Base-by-base conservation (phyloP, 2,329 filamentous ascomycete species). In the Claviceps sp. region DNA sequence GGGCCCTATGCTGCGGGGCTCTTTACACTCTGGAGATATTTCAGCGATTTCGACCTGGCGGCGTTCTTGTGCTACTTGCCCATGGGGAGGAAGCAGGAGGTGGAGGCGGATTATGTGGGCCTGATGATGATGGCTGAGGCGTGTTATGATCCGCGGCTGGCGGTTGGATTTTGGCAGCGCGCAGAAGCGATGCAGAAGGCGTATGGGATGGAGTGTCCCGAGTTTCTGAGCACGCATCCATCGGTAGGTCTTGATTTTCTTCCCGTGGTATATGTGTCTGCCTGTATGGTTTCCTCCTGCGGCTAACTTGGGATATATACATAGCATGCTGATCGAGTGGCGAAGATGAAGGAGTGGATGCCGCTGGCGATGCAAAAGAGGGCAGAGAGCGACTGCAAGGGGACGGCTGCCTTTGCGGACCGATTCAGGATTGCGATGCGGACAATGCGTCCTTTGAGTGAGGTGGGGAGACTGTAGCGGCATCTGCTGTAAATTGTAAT, bases 101-200 rank as follows among this genome's bases (percentile, higher is more conserved):
- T 74, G 48, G 86, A 91, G 69, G 87, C 87, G 0, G 87, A 91
- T 61, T 87, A 86, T 60, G 88, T 90, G 47, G 87, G 87, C 0
- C 66, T 90, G 37, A 80, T 90, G 76, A 85, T 90, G 76, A 90
- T 90, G 84, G 80, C 85, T 0, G 79, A 87, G 67, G 84, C 82
- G 26, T 90, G 87, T 68, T 90, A 85, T 62, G 75, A 88, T 55
- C 87, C 87, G 1, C 67, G 74, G 13, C 78, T 80, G 54, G 85
- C 86, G 0, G 70, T 84, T 44, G 72, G 70, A 0, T 79, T 90
- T 54, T 88, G 81, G 83, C 66, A 74, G 62, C 68, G 81, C 48
- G 87, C 88, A 81, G 79, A 85, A 56, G 63, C 64, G 41, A 63
- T 67, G 2, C 71, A 69, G 47, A 58, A 71, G 26, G 51, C 53